Conservation (phyloP, 805 yeast species). For the Candida maltosa region DNA sequence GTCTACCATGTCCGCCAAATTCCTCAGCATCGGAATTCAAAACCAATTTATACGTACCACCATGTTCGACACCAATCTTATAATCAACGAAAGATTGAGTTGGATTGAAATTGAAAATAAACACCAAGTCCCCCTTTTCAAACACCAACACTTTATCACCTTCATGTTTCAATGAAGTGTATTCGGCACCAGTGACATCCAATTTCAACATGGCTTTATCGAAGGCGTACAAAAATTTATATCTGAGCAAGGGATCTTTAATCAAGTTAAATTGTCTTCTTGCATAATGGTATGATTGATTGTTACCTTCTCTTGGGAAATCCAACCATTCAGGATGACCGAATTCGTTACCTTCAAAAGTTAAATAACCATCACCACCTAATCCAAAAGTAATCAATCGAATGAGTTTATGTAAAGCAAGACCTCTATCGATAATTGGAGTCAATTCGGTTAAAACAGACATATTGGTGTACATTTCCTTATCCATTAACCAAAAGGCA, state of each 20-base stretch:
- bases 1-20: constrained; percentile 81
- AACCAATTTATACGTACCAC: constrained; percentile 75
- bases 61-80: constrained; percentile 79
- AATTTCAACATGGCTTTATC: constrained; percentile 80
- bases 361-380: constrained; percentile 97
- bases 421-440: constrained; percentile 81
- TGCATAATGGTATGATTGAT: constrained; percentile 87
- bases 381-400: constrained; percentile 80
- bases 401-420: constrained; percentile 87
- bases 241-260: constrained; percentile 76
- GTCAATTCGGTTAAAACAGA: constrained; percentile 69
- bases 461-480: constrained; percentile 97
- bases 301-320: constrained; percentile 89
- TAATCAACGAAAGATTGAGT: constrained; percentile 79
- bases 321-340: constrained; percentile 99
- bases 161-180: constrained; percentile 84
- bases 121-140: constrained; percentile 82
- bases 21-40: constrained; percentile 68
- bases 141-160: constrained; percentile 84
- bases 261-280: constrained; percentile 90
- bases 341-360: constrained; percentile 96
- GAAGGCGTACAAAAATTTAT: constrained; percentile 74
- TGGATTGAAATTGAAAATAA: constrained; percentile 89
- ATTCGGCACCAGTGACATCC: constrained; percentile 81
- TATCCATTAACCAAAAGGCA: constrained; percentile 98